Base-by-base conservation (phyloP, 768 basidiomycete genomes). In the Kwoniella bestiolae region DNA sequence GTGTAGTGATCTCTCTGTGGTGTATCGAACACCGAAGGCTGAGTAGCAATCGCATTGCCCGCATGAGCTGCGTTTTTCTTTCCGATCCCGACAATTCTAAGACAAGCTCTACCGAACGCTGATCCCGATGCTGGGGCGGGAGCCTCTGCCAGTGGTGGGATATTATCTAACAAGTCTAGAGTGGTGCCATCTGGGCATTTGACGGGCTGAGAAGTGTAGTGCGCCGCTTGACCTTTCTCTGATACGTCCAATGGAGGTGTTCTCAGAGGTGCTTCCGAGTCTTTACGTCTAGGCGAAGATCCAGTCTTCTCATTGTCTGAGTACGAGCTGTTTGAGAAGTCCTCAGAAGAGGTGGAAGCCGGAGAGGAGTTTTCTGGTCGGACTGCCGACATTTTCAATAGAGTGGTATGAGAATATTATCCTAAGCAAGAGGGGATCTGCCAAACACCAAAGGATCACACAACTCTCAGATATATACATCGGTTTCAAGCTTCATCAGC, bases 11-110 rank as follows among this genome's bases (percentile, higher is more conserved):
- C 68, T 9, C 62, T 68, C 53, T 75, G 75, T 41, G 66, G 66
- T 18, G 67, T 66, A 60, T 79, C 78, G 28, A 63, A 79, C 2
- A 77, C 76, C 0, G 64, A 69, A 0, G 68, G 70, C 35, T 77
- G 76, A 14, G 78, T 79, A 12, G 78, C 76, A 14, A 76, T 60
- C 58, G 66, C 32, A 53, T 32, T 31, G 18, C 53, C 62, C 16
- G 29, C 41, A 16, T 47, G 34, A 35, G 21, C 31, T 38, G 44
- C 62, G 16, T 56, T 49, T n/a, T 52, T 56, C 34, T 56, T 63
- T 21, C 55, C 44, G 8, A 63, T 38, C 21, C 62, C 62, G 23
- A 63, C 25, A 5, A 63, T 38, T n/a, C 55, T 47, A 23, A 63
- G 25, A 26, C 41, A 47, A 14, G 62, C 62, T 56, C 34, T 52